Evolutionary conservation across 208 protist genomes (phyloP), one percentile per base, ranked within the genome.

Genomic region (Crithidia fasciculata): DNA sequence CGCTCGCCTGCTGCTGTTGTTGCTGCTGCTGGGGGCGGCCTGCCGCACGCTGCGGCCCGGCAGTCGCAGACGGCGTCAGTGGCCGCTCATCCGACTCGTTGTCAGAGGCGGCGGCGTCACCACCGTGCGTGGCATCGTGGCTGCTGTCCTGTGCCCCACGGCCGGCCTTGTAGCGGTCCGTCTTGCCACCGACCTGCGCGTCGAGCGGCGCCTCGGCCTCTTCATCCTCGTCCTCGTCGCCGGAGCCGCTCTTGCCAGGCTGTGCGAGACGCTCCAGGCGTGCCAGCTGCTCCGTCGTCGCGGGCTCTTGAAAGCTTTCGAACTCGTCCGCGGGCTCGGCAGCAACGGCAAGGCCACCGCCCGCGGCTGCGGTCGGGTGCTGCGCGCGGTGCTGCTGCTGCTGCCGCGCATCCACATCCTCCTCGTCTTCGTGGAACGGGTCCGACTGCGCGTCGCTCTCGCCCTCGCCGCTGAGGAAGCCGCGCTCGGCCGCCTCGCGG

Each of bases 401-500:
- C 19, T 49, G 41, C 6, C 60, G 74, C 28, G 62, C 50, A 4
- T 76, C 61, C 5, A 41, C 28, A 36, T 54, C 69, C 15, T 87
- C 74, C 53, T 75, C 76, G 56, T 77, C 78, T 63, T 87, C 78
- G 44, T 80, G 59, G 44, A 87, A 84, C 3, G 79, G 69, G 52
- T 69, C 15, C 2, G 49, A 60, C 2, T 0, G 43, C n/a, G 69
- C 47, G 52, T 76, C 52, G 52, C 57, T 73, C 28, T 77, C 70
- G 44, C 40, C 57, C 39, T 78, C 65, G 6, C 66, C 58, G 18
- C 53, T 28, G 10, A 54, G 45, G 54, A 80, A 75, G 13, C 71
- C 72, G 15, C 60, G 66, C 28, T 71, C 63, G 16, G 69, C 66
- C 43, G 63, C 59, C 45, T 76, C 74, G 16, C 66, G 61, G 6